These are phyloP conservation scores for Teratosphaeria viscida DNA, from an alignment of 2,329 filamentous ascomycete species.

Conservation along the genomic window DNA sequence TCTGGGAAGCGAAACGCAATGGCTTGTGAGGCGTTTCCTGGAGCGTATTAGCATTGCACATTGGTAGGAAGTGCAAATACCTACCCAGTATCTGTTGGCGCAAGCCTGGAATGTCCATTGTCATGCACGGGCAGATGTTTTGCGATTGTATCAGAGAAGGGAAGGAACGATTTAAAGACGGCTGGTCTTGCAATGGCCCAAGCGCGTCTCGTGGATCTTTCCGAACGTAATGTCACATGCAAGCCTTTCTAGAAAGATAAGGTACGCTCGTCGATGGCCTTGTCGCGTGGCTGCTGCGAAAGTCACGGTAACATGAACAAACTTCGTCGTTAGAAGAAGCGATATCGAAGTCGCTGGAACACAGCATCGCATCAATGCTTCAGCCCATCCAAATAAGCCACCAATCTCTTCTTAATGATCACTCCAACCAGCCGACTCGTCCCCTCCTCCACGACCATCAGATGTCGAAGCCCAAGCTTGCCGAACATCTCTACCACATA, in stretches of 20 bases:
- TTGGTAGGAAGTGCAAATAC: background rate
- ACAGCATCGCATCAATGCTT: background rate
- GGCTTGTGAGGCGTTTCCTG: background rate
- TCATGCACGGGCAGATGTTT: background rate
- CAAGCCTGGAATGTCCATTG: background rate
- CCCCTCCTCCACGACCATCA: slow-evolving; percentile 45
- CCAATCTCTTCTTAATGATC: slow-evolving; percentile 48
- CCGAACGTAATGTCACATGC: background rate
- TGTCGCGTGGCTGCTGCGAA: no score
- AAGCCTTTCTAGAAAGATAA: no score
- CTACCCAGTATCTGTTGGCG: background rate
- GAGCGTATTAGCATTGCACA: background rate
- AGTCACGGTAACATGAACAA: background rate
- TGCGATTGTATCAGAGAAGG: background rate
- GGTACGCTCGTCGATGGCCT: no score
- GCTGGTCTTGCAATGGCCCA: background rate
- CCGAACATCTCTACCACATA: slow-evolving; percentile 51
- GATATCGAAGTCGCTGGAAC: background rate
- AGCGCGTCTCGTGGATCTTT: background rate
- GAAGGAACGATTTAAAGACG: background rate
- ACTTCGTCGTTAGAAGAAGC: background rate
- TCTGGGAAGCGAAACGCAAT: background rate
- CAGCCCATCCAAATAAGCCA: slow-evolving; percentile 39
- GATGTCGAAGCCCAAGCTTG: slow-evolving; percentile 44
- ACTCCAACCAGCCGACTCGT: slow-evolving; percentile 42